These are phyloP conservation scores for Tranzscheliella williamsii DNA, from an alignment of 1,284 basidiomycete genomes.

Conservation along the genomic window DNA sequence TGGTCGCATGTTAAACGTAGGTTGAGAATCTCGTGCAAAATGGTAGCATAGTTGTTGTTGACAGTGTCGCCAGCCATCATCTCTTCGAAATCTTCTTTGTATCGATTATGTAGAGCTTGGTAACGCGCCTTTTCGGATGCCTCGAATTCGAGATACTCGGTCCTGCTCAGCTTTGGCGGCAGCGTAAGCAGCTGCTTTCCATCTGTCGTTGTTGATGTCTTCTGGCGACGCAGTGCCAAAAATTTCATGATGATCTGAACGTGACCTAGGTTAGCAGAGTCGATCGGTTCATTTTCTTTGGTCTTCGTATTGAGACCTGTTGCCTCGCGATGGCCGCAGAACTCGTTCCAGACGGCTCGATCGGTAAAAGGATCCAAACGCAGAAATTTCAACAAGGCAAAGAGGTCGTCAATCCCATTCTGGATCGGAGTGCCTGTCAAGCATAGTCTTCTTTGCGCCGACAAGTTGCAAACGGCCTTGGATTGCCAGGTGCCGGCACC, in stretches of 20 bases:
- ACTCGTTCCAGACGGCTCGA: slow-evolving; percentile 88
- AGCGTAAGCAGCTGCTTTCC: slow-evolving; percentile 79
- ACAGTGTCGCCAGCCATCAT: slow-evolving; percentile 81
- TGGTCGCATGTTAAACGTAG: slow-evolving; percentile 97
- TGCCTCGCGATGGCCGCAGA: slow-evolving; percentile 87
- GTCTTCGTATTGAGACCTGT: slow-evolving; percentile 14
- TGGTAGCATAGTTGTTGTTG: slow-evolving; percentile 97
- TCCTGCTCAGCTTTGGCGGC: slow-evolving; percentile 82
- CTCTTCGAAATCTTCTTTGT: slow-evolving; percentile 85
- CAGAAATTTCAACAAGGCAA: slow-evolving; percentile 92
- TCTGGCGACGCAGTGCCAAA: slow-evolving; percentile 92
- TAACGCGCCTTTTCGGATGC: slow-evolving; percentile 83
- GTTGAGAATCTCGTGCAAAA: slow-evolving; percentile 75
- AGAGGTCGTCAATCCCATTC: slow-evolving; percentile 97
- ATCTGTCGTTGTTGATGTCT: slow-evolving; percentile 79
- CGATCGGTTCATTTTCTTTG: slow-evolving; percentile 61
- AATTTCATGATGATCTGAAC: slow-evolving; percentile 96
- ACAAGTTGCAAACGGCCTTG: slow-evolving; percentile 89
- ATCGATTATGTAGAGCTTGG: slow-evolving; percentile 81
- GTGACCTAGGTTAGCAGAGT: slow-evolving; percentile 87
- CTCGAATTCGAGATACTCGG: slow-evolving; percentile 82
- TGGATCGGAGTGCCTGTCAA: slow-evolving; percentile 97
- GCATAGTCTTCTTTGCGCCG: slow-evolving; percentile 88
- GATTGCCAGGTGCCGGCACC: slow-evolving; percentile 91
- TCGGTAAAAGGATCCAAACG: slow-evolving; percentile 90